Evolutionary conservation across 352 stramenopile species (phyloP).

Genomic region (Peronosclerospora sorghi): DNA sequence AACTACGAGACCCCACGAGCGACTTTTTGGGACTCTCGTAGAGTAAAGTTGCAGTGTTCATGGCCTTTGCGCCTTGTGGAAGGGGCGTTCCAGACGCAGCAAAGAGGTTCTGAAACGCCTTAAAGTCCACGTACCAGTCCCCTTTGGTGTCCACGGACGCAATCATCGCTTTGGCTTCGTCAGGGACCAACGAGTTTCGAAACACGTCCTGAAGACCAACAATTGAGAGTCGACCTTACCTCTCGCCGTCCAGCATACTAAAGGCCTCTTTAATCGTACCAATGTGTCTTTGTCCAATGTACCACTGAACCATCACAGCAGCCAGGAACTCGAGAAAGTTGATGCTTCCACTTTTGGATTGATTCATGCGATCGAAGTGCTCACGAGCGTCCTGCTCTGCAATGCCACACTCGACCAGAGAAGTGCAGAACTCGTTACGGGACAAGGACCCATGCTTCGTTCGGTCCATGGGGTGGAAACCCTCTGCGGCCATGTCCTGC

Average conservation of each 20-base stretch:
- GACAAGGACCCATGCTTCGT: conserved; percentile 80
- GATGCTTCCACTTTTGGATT: conserved; percentile 77
- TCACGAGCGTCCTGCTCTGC: conserved; percentile 65
- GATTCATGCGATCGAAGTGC: conserved; percentile 65
- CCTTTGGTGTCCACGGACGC: conserved; percentile 74
- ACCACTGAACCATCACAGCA: conserved; percentile 85
- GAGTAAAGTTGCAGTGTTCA: too few relatives aligned
- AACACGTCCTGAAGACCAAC: conserved; percentile 83
- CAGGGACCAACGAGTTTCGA: conserved; percentile 75
- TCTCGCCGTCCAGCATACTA: conserved; percentile 82
- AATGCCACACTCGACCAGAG: conserved; percentile 83
- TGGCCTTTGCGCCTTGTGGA: conserved; percentile 29
- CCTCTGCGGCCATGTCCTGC: conserved; percentile 60
- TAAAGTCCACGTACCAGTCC: conserved; percentile 78
- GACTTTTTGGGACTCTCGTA: conserved; percentile 3
- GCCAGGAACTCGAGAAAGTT: conserved; percentile 95
- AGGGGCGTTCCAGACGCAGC: conserved; percentile 22
- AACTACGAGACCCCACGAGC: conserved; percentile 11
- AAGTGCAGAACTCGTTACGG: conserved; percentile 89
- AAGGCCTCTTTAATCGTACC: conserved; percentile 88
- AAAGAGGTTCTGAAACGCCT: conserved; percentile 84
- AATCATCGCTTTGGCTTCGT: conserved; percentile 88
- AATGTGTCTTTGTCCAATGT: conserved; percentile 86
- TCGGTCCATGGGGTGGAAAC: conserved; percentile 84
- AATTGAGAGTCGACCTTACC: conserved; percentile 85